A percentile compares a stretch with the other conserved stretches of the same genome.
Conservation (phyloP, 2,329 filamentous ascomycete genomes). For the Apiospora koreana region DNA sequence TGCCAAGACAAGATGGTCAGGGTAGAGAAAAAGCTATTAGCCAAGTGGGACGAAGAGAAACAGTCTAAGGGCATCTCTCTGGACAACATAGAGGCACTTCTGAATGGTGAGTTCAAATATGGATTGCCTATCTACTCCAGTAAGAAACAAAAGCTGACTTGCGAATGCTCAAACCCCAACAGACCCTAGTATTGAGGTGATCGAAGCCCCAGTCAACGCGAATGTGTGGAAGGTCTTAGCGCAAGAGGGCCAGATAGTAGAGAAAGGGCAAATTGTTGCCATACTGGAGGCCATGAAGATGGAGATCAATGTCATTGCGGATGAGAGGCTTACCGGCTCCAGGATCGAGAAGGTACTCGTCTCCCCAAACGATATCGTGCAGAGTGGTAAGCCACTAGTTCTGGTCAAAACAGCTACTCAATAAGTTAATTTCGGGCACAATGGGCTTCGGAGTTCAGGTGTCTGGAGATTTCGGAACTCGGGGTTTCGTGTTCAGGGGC, state of each 20-base stretch:
- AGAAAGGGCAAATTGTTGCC: conserved; percentile 42
- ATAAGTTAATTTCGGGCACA: too few relatives aligned
- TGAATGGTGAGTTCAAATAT: conserved; percentile 39
- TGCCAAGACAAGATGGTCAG: conserved; percentile 40
- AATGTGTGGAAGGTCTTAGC: conserved; percentile 56
- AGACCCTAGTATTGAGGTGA: conserved; percentile 21
- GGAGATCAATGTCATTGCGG: conserved; percentile 45
- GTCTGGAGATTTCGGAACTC: too few relatives aligned
- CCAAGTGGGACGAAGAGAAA: conserved; percentile 19
- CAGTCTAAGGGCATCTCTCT: conserved; percentile 41
- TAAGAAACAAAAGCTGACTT: background rate
- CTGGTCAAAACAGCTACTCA: background rate
- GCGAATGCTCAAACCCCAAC: background rate
- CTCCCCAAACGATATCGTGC: conserved; percentile 2
- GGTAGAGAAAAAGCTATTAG: conserved; percentile 18
- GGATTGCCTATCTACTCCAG: background rate
- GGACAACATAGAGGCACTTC: conserved; percentile 47
- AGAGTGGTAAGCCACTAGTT: background rate
- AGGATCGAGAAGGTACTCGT: conserved; percentile 21
- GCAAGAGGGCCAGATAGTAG: conserved; percentile 41
- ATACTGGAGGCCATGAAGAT: conserved; percentile 61
- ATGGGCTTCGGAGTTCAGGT: too few relatives aligned
- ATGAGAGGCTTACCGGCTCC: conserved; percentile 18
- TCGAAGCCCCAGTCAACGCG: conserved; percentile 47
- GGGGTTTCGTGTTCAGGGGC: too few relatives aligned